Conservation (phyloP, 106 monocot species). For the Acorus gramineus region DNA sequence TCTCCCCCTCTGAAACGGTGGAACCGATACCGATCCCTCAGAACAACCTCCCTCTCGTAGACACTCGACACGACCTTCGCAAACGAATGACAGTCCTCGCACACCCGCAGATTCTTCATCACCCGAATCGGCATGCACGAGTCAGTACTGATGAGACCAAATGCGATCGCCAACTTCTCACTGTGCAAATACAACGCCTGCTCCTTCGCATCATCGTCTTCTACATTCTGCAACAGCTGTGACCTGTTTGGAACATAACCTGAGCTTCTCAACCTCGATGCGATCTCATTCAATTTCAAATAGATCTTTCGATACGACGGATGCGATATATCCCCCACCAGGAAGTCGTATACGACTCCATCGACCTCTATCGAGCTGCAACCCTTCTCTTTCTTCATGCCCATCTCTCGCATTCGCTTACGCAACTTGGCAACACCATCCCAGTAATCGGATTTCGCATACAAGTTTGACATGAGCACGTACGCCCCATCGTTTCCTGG, state of each 20-base stretch:
- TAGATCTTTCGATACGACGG: conserved; percentile 21
- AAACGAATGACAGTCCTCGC: conserved; percentile 33
- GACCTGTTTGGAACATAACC: conserved; percentile 24
- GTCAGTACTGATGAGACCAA: conserved; percentile 14
- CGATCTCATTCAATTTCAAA: conserved; percentile 21
- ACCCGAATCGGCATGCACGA: conserved; percentile 13
- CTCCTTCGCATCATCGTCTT: conserved; percentile 26
- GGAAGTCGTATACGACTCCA: conserved; percentile 29
- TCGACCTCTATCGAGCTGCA: conserved; percentile 26
- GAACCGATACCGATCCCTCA: conserved; percentile 38
- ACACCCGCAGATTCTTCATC: conserved; percentile 24
- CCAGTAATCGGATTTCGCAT: conserved; percentile 27
- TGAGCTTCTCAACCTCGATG: conserved; percentile 7
- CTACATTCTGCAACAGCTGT: conserved; percentile 29
- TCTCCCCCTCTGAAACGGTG: conserved; percentile 23
- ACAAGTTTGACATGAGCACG: conserved; percentile 32
- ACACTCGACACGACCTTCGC: conserved; percentile 23
- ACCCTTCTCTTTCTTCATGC: conserved; percentile 25
- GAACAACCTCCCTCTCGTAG: conserved; percentile 23
- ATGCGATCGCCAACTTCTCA: conserved; percentile 38
- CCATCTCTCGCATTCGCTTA: conserved; percentile 21
- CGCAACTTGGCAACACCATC: conserved; percentile 25
- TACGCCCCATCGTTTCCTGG: conserved; percentile 30
- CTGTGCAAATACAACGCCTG: conserved; percentile 26
- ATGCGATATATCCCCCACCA: conserved; percentile 33